Base-by-base conservation (phyloP, 148 eudicot species). In the Rhododendron simsii region DNA sequence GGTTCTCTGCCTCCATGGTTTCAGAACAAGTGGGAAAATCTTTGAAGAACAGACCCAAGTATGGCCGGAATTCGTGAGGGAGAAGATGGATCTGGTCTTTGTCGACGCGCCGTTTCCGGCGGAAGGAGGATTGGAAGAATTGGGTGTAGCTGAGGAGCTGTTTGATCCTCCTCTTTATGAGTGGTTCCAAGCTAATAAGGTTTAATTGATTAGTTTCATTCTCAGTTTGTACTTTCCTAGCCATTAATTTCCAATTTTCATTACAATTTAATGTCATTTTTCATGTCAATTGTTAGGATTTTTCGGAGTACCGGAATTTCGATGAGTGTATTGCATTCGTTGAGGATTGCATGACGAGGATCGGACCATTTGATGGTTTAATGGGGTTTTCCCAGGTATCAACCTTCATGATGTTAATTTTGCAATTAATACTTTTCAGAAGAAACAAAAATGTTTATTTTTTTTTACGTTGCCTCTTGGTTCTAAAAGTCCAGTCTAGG, bases 321-420 rank as follows among this genome's bases (percentile, higher is more conserved):
- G 63, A 88, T 15, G 83, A 86, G 76, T 55, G 86, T 69, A 11
- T 84, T 41, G 81, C 84, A 9, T 88, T 71, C 78, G 37, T 86
- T 4, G 90, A 88, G 33, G 90, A 88, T 50, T 81, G 57, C 81
- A 86, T 86, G 88, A 28, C 3, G 16, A 84, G 33, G 76, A 37
- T 13, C 61, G 86, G 86, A 55, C 90, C 90, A 10, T 86, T 86
- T 80, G 90, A 89, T 75, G 90, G 90, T 48, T 41, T 89, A 30
- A 30, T 86, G 20, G 90, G 90, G 2, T 80, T 86, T 75, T 86
- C 90, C 45, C 84, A 37, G 3, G 39, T 37, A 33, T 33, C 35
- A 33, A 33, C 35, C 35, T 33, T 33, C 35, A 33, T 33, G 35
- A 33, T 33, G 2, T 33, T 33, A 33, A 33, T 33, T 33, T 33